phyloP scores from a whole-genome alignment of 2,329 filamentous ascomycete species.

The Achaetomium macrosporum region DNA sequence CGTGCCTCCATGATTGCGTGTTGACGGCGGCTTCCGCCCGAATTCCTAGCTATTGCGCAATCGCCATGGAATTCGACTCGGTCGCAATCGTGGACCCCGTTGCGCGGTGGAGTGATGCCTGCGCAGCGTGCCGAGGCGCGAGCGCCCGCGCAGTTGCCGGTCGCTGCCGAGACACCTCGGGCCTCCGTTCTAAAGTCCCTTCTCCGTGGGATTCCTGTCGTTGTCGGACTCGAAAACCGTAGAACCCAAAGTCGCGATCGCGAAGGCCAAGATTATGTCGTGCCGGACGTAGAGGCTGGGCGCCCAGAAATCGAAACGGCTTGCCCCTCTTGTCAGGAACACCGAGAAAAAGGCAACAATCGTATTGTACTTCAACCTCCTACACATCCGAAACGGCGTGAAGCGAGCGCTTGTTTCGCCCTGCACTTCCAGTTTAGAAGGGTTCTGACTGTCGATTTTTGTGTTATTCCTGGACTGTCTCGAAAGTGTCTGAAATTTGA shows the following conservation, averaged over 20 bases:
- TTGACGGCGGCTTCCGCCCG: slow-evolving; percentile 26
- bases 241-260: neutral
- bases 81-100: slow-evolving; percentile 10
- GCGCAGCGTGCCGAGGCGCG: neutral
- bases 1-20: slow-evolving; percentile 25
- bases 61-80: slow-evolving; percentile 25
- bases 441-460: slow-evolving; percentile 3
- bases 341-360: slow-evolving; percentile 9
- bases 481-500: slow-evolving; percentile 27
- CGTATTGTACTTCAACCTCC: neutral
- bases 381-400: slow-evolving; percentile 2
- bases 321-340: neutral
- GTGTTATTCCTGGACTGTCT: slow-evolving; percentile 20
- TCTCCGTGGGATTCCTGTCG: neutral
- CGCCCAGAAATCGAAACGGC: slow-evolving; percentile 34
- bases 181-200: neutral
- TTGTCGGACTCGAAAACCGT: neutral
- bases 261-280: slow-evolving; percentile 13
- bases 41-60: slow-evolving; percentile 21
- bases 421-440: neutral
- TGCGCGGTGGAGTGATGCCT: neutral
- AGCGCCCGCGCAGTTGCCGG: neutral
- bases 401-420: slow-evolving; percentile 4
- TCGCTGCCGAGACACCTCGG: neutral
- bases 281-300: slow-evolving; percentile 31